Conservation (phyloP, 1,284 basidiomycete species). For the Salmacisia buchloeana region DNA sequence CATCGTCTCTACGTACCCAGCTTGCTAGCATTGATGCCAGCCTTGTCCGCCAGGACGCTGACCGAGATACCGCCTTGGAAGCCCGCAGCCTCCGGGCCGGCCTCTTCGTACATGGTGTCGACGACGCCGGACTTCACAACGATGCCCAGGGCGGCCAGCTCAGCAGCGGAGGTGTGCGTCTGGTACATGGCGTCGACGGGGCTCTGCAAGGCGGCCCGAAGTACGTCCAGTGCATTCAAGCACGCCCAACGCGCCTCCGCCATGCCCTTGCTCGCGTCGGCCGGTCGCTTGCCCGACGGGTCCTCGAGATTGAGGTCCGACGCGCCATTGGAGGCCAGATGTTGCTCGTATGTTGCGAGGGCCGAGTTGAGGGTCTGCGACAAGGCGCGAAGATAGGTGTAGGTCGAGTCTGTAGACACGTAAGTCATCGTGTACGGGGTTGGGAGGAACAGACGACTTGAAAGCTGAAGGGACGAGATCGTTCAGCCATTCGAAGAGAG, state of each 20-base stretch:
- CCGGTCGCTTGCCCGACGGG: neutral
- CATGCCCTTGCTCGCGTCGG: slow-evolving; percentile 1
- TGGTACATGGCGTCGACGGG: slow-evolving; percentile 7
- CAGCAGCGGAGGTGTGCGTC: neutral
- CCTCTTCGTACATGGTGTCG: neutral
- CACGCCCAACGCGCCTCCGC: slow-evolving; percentile 6
- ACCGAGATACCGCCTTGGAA: neutral
- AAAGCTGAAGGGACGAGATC: neutral
- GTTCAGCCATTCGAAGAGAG: no score
- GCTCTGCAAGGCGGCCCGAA: neutral
- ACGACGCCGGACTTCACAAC: neutral
- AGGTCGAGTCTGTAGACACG: neutral
- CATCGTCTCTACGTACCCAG: no score
- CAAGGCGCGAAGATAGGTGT: neutral
- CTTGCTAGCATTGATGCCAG: neutral
- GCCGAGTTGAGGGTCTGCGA: neutral
- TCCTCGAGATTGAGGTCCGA: neutral
- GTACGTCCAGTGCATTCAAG: neutral
- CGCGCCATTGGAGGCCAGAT: neutral
- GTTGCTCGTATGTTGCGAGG: neutral
- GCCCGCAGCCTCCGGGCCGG: neutral
- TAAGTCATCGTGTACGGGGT: neutral
- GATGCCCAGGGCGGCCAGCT: neutral
- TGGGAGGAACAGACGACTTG: neutral
- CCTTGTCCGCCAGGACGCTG: neutral